These are phyloP conservation scores for Rhodotorula sp. DNA, from an alignment of 1,284 basidiomycete genomes.

Conservation along the genomic window DNA sequence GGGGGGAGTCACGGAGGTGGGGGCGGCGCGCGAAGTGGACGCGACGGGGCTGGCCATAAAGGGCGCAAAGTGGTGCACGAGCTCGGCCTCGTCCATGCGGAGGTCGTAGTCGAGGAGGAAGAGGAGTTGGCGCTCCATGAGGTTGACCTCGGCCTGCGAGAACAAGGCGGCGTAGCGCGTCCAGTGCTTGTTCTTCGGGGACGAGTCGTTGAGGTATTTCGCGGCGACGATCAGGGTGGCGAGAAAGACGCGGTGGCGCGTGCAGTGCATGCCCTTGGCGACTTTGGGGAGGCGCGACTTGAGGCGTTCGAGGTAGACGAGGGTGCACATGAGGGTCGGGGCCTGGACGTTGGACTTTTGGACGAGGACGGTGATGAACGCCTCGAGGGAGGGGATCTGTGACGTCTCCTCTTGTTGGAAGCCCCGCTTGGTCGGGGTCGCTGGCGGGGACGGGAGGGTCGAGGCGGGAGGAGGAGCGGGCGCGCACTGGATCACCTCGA, in stretches of 20 bases:
- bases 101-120: slow-evolving; percentile 85
- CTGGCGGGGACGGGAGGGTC: slow-evolving; percentile 44
- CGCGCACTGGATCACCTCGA: slow-evolving; percentile 58
- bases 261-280: slow-evolving; percentile 89
- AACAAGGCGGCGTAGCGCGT: slow-evolving; percentile 69
- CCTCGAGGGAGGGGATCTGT: slow-evolving; percentile 71
- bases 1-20: not conserved
- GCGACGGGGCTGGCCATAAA: slow-evolving; percentile 33
- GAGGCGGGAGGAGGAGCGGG: slow-evolving; percentile 34
- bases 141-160: slow-evolving; percentile 68
- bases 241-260: slow-evolving; percentile 91
- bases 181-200: slow-evolving; percentile 90
- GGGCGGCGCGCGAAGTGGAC: slow-evolving; percentile 60
- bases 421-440: slow-evolving; percentile 47
- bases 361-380: slow-evolving; percentile 84
- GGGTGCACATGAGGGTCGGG: slow-evolving; percentile 83
- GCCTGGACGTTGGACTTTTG: slow-evolving; percentile 86
- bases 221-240: slow-evolving; percentile 93
- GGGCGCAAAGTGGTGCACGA: slow-evolving; percentile 53
- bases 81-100: slow-evolving; percentile 75
- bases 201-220: slow-evolving; percentile 81
- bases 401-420: slow-evolving; percentile 47
- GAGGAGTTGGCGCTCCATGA: slow-evolving; percentile 94
- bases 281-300: slow-evolving; percentile 75
- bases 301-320: slow-evolving; percentile 90